These are phyloP conservation scores for Gossypioides kirkii DNA, from an alignment of 345 rosid genomes.

Conservation along the genomic window DNA sequence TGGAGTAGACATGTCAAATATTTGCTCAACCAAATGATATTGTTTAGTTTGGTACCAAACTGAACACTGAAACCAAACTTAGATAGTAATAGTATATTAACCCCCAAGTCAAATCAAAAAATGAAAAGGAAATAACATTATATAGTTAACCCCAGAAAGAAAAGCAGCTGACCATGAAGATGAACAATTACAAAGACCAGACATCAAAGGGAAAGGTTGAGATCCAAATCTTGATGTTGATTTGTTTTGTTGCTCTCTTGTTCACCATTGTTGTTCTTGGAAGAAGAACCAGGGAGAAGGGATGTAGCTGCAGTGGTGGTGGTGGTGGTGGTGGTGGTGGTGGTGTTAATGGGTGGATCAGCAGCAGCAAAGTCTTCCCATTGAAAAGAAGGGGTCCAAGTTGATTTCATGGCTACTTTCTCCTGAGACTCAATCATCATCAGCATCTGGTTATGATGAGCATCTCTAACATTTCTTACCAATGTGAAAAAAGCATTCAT, in stretches of 20 bases:
- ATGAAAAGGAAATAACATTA: no score
- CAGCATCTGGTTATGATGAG: neutral
- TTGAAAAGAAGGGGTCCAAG: slow-evolving; percentile 11
- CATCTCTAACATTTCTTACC: slow-evolving; percentile 14
- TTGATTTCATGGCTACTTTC: neutral
- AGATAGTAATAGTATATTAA: no score
- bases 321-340: neutral
- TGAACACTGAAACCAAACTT: no score
- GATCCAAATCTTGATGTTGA: slow-evolving; percentile 26
- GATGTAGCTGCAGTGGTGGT: neutral
- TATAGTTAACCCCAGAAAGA: neutral
- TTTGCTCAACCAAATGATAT: no score
- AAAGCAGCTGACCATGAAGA: neutral
- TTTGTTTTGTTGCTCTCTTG: neutral
- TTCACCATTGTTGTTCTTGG: neutral
- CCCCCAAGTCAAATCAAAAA: no score
- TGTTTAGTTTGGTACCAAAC: no score
- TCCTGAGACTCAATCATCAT: slow-evolving; percentile 2
- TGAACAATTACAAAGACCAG: neutral
- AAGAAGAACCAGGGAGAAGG: neutral
- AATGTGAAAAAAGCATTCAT: slow-evolving; percentile 11
- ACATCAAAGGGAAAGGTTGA: slow-evolving; percentile 26
- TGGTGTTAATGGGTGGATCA: neutral
- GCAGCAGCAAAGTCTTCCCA: slow-evolving; percentile 13
- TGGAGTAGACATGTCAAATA: accelerated